phyloP scores from a whole-genome alignment of 1,284 basidiomycete species.

The Ganoderma resinaceum region DNA sequence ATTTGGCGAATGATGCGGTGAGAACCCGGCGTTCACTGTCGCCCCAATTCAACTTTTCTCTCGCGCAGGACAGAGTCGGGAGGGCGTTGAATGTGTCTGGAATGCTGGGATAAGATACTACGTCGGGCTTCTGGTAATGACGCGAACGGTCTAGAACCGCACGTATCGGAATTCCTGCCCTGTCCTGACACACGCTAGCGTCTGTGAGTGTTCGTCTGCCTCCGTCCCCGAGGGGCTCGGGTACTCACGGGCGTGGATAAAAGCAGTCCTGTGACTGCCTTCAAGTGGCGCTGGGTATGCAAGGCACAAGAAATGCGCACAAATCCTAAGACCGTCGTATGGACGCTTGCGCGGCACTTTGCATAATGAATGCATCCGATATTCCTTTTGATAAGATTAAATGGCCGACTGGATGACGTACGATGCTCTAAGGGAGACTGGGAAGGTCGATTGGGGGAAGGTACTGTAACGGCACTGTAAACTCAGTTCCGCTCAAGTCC shows the following conservation, averaged over 20 bases:
- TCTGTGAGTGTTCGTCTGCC: background rate
- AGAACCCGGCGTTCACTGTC: background rate
- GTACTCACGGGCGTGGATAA: slow-evolving; percentile 4
- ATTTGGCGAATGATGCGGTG: background rate
- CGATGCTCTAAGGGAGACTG: slow-evolving; percentile 1
- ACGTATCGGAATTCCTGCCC: background rate
- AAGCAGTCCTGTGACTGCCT: background rate
- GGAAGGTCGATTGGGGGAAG: background rate
- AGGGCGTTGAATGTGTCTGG: background rate
- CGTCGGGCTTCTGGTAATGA: background rate
- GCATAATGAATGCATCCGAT: slow-evolving; percentile 1
- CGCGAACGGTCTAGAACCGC: background rate
- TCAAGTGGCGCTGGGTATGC: background rate
- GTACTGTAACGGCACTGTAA: background rate
- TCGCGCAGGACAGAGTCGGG: background rate
- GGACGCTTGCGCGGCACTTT: background rate
- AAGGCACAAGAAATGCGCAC: background rate
- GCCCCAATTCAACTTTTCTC: background rate
- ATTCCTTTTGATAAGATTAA: background rate
- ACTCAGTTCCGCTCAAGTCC: background rate
- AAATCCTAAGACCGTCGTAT: background rate
- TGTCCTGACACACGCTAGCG: background rate
- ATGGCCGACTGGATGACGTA: slow-evolving; percentile 1
- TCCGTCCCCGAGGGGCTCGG: slow-evolving; percentile 10
- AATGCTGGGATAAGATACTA: slow-evolving; percentile 6